Evolutionary conservation across 371 early-diverging fungal species (phyloP), one percentile per base, ranked within the genome.

Genomic region (Parasitella parasitica): DNA sequence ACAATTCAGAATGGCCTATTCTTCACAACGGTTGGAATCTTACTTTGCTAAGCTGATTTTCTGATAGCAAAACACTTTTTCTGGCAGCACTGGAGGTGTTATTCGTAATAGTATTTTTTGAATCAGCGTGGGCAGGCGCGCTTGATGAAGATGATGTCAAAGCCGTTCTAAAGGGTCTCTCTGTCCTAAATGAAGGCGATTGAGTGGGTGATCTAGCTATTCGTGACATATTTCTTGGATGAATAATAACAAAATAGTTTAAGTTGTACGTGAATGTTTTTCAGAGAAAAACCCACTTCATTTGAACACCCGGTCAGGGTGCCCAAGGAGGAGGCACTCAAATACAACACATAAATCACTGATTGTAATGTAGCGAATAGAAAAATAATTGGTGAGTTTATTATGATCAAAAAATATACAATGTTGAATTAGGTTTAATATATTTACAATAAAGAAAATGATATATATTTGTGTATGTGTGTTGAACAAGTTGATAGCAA

Each of bases 31-130:
- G 13, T 24, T 24, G 3, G 12, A 9, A 12, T 46, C 24, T 58
- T 70, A 80, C 80, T 67, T 71, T 73, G 54, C 71, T 76, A 30
- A 80, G 57, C 55, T 80, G 75, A 48, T 66, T 65, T 55, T 72
- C 73, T 50, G 80, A 75, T 24, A 80, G 54, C 8, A 80, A 56
- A 11, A 61, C 22, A 18, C 58, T 70, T 20, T 50, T 61, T 39
- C 59, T 53, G 20, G 46, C 13, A 4, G 46, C 11, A 24, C 24
- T 13, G 49, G 24, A 38, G n/a, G n/a, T n/a, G n/a, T 49, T 32
- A 27, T 32, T 54, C 35, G 30, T 38, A 26, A 54, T 16, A n/a
- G 18, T 49, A 34, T 26, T 54, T 53, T 36, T 46, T 16, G 37
- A 38, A 18, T 46, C 43, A 27, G 3, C 48, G 13, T 5, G 46